These are phyloP conservation scores for Cucumis cinereus DNA, from an alignment of 306 rosid genomes.

Conservation along the genomic window DNA sequence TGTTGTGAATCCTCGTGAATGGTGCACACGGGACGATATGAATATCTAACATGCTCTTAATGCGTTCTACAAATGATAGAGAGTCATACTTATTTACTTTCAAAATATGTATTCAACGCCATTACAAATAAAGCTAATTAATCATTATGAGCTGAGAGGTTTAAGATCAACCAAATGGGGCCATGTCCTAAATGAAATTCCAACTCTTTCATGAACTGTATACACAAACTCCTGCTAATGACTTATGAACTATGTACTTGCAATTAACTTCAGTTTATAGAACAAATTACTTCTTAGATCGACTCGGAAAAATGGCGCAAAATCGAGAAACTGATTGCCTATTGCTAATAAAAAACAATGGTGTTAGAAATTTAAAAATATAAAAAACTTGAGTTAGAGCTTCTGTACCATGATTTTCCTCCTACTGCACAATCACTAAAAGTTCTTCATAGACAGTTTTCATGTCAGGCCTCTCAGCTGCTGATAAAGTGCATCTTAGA, in stretches of 20 bases:
- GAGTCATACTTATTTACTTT: no score
- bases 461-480: conserved; percentile 72
- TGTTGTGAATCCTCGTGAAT: no score
- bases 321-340: not conserved
- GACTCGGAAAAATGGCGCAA: not conserved
- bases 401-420: conserved; percentile 5
- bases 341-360: not conserved
- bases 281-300: not conserved
- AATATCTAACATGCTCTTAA: no score
- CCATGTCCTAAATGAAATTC: not conserved
- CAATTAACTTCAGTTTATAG: not conserved
- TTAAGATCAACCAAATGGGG: not conserved
- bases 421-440: conserved; percentile 27
- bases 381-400: conserved; percentile 11
- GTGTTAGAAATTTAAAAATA: conserved; percentile 14
- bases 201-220: not conserved
- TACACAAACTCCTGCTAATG: not conserved
- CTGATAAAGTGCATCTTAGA: conserved; percentile 57
- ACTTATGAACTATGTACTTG: not conserved
- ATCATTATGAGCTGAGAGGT: not conserved
- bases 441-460: conserved; percentile 51
- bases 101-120: no score
- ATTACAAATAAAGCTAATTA: not conserved
- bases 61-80: no score
- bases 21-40: no score